A percentile compares a stretch with the other conserved stretches of the same genome.
Conservation (phyloP, 495 filamentous ascomycete genomes). For the Cryomyces minteri region DNA sequence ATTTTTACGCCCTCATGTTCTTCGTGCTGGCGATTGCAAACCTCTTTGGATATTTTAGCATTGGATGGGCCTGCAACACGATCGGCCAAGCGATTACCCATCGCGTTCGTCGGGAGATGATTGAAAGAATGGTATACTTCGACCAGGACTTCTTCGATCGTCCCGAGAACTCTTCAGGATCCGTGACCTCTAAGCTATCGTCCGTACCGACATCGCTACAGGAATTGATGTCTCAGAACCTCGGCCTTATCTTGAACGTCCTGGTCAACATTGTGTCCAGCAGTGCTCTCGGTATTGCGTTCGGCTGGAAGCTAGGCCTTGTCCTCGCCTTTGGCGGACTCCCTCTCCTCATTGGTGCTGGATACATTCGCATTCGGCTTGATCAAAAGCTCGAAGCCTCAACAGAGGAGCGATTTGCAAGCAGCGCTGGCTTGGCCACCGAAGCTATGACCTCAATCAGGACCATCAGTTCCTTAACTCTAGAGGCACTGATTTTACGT, state of each 20-base stretch:
- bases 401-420: conserved; percentile 12
- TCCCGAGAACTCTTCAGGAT: conserved; percentile 40
- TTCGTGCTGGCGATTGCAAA: conserved; percentile 27
- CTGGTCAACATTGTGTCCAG: conserved; percentile 15
- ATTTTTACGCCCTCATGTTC: conserved; percentile 18
- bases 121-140: conserved; percentile 35
- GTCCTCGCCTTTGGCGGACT: conserved; percentile 17
- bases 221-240: conserved; percentile 16
- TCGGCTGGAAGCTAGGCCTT: conserved; percentile 19
- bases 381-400: conserved; percentile 19
- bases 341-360: conserved; percentile 9
- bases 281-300: conserved; percentile 12
- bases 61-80: conserved; percentile 12
- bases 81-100: conserved; percentile 15
- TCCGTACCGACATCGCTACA: conserved; percentile 27
- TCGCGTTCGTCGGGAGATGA: conserved; percentile 37
- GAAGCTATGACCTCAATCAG: conserved; percentile 36
- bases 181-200: conserved; percentile 38
- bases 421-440: conserved; percentile 21
- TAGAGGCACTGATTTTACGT: conserved; percentile 14
- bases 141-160: conserved; percentile 46
- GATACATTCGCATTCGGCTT: conserved; percentile 25
- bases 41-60: conserved; percentile 15
- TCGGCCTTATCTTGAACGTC: conserved; percentile 15
- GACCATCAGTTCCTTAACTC: conserved; percentile 32